These are phyloP conservation scores for Mycocentrospora acerina DNA, from an alignment of 2,329 filamentous ascomycete species.

Conservation along the genomic window DNA sequence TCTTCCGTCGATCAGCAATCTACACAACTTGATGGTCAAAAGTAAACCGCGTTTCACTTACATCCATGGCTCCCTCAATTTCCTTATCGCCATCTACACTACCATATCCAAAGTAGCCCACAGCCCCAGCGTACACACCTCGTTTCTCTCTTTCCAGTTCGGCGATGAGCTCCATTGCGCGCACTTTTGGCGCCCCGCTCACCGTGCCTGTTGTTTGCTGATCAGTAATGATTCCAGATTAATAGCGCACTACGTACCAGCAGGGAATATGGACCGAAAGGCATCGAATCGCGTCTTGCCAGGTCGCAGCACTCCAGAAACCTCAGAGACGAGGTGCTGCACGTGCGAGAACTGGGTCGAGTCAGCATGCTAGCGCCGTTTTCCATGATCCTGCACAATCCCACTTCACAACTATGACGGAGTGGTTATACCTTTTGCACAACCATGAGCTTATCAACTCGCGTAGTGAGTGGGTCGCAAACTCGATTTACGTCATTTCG, in stretches of 20 bases:
- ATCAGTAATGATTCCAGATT: constrained; percentile 13
- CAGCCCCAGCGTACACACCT: constrained; percentile 91
- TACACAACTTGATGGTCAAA: no score
- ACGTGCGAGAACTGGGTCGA: constrained; percentile 79
- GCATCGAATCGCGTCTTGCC: constrained; percentile 92
- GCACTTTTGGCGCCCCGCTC: constrained; percentile 91
- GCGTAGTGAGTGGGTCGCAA: constrained; percentile 84
- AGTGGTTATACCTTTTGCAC: constrained; percentile 38
- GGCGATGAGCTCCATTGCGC: constrained; percentile 95
- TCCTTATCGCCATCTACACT: constrained; percentile 63
- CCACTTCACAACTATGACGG: constrained; percentile 6
- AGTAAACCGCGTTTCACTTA: constrained; percentile 23
- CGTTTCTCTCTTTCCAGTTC: constrained; percentile 93
- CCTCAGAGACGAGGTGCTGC: constrained; percentile 94
- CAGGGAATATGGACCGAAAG: constrained; percentile 94
- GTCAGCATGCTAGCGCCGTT: constrained; percentile 9
- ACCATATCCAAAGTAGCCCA: constrained; percentile 93
- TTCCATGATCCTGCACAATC: no score
- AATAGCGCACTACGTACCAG: constrained; percentile 54
- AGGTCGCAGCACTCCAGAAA: constrained; percentile 81
- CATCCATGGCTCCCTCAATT: constrained; percentile 83
- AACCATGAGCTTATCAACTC: constrained; percentile 92
- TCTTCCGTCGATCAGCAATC: constrained; percentile 39
- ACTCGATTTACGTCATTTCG: constrained; percentile 97
- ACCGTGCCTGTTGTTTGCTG: constrained; percentile 66